A percentile compares a stretch with the other conserved stretches of the same genome.
These are phyloP conservation scores for Galerina sulciceps DNA, from an alignment of 768 basidiomycete genomes.

Conservation along the genomic window DNA sequence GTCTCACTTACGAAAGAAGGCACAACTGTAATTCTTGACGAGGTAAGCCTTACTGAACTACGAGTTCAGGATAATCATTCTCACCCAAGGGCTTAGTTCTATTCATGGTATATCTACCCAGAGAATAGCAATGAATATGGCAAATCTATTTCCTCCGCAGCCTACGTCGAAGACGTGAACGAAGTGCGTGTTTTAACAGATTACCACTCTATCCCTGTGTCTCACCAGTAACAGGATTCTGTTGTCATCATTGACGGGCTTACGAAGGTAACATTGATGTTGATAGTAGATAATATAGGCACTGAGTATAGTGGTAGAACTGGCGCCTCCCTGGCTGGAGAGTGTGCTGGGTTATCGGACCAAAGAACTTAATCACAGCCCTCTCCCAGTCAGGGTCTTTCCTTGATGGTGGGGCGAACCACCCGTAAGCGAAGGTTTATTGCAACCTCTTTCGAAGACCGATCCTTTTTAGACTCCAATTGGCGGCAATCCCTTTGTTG, in stretches of 20 bases:
- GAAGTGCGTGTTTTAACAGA: conserved; percentile 39
- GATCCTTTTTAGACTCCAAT: conserved; percentile 62
- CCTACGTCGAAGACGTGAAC: conserved; percentile 87
- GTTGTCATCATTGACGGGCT: conserved; percentile 89
- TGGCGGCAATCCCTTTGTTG: conserved; percentile 85
- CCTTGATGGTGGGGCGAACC: conserved; percentile 94
- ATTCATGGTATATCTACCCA: conserved; percentile 94
- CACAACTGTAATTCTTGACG: conserved; percentile 85
- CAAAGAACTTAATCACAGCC: conserved; percentile 85
- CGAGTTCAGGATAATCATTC: background rate
- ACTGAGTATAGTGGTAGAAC: conserved; percentile 54
- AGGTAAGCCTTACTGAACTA: conserved; percentile 45
- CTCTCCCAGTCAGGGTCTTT: conserved; percentile 94
- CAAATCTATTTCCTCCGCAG: conserved; percentile 79
- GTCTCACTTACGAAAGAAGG: conserved; percentile 74
- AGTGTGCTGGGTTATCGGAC: conserved; percentile 92
- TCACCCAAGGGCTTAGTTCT: conserved; percentile 62
- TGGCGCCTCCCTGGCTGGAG: conserved; percentile 97
- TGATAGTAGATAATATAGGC: background rate
- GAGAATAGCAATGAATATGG: conserved; percentile 77
- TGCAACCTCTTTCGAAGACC: background rate
- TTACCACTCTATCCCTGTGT: background rate
- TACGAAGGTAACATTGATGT: conserved; percentile 65
- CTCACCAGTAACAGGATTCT: conserved; percentile 55
- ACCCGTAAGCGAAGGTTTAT: conserved; percentile 60